Evolutionary conservation across 2,329 filamentous ascomycete genomes (phyloP).

Genomic region (Dactylellina haptotyla): DNA sequence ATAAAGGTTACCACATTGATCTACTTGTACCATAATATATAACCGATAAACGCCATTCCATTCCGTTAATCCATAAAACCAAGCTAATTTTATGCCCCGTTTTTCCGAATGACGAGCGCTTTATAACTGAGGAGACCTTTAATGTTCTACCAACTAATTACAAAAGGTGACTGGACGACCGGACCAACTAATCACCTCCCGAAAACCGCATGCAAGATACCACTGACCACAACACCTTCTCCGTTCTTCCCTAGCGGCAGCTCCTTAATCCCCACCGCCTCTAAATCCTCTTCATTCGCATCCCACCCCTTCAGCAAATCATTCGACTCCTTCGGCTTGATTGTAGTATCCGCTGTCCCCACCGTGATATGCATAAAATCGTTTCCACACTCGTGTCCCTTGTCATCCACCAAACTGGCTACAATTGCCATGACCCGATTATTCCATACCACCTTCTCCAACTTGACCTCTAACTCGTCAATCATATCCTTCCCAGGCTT

Average conservation of each 20-base stretch:
- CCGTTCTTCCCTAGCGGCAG: conserved; percentile 42
- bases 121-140: no score
- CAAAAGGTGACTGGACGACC: no score
- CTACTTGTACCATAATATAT: conserved; percentile 7
- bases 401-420: conserved; percentile 64
- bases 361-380: conserved; percentile 86
- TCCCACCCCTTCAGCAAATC: conserved; percentile 78
- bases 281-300: conserved; percentile 19
- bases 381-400: conserved; percentile 77
- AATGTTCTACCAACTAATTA: background rate
- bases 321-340: conserved; percentile 97
- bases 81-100: background rate
- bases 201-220: conserved; percentile 28
- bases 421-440: conserved; percentile 90
- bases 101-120: conserved; percentile 6
- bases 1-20: background rate
- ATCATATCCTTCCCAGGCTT: conserved; percentile 63
- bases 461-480: conserved; percentile 72
- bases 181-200: conserved; percentile 10
- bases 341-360: conserved; percentile 76
- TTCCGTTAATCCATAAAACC: background rate
- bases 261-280: conserved; percentile 36
- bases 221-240: conserved; percentile 22
- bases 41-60: conserved; percentile 24
- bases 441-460: conserved; percentile 82